Evolutionary conservation across 306 rosid species (phyloP), one percentile per base, ranked within the genome.

Genomic region (Prinsepia uniflora): DNA sequence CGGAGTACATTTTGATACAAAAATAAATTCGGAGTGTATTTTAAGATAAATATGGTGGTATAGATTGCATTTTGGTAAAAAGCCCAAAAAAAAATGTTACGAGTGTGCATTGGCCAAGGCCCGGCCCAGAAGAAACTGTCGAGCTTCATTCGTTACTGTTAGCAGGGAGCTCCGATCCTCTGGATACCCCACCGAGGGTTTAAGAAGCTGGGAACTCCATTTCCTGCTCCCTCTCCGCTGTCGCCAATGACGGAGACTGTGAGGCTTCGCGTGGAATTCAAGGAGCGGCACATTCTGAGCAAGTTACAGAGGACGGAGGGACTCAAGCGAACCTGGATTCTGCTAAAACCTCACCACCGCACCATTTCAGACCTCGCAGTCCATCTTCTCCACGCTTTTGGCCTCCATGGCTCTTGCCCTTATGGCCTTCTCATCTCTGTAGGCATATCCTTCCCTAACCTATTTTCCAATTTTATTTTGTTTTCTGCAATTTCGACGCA

Each of bases 211-310:
- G 43, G 8, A 17, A 7, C 6, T 14, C 22, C 17, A 6, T 19
- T 42, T 39, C 49, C 17, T 8, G 10, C 7, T 11, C 34, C 18
- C 36, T 50, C 63, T 40, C 53, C 65, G 18, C 5, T 6, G 83
- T 65, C 80, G 76, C 91, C 6, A 81, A 81, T 65, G 84, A 67
- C 79, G 77, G 96, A 76, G 76, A 17, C 47, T 41, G 79, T 85
- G 71, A 85, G 97, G 58, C 81, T 94, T 53, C 97, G 99, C 3
- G 62, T 94, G 53, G 58, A 77, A 71, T 94, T 91, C 83, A 85
- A 83, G 48, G 89, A 82, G 34, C 69, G 60, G 18, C 54, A 53
- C 67, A 80, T 87, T 41, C 80, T 94, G 34, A 79, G 72, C 61
- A 81, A 78, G 65, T 84, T 91, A 3, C 91, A 79, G 86, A 81